Percentiles rank a stretch among this genome's conserved stretches.
Conservation (phyloP, 768 basidiomycete species). For the Russula griseocarnosa region DNA sequence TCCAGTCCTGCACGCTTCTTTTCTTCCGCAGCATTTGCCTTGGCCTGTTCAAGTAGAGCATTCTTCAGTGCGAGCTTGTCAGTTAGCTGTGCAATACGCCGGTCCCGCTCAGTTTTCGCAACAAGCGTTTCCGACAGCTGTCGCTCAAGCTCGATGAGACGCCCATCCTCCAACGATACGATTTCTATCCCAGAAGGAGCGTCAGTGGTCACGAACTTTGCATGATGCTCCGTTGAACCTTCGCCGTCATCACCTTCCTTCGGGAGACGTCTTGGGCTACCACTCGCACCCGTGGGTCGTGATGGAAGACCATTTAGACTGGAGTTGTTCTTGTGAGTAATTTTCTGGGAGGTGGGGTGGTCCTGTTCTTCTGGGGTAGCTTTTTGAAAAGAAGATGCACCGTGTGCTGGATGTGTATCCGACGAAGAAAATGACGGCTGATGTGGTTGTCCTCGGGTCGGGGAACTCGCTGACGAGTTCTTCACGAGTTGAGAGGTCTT, state of each 20-base stretch:
- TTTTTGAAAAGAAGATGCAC: conserved; percentile 48
- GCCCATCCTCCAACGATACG: conserved; percentile 59
- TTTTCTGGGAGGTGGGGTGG: conserved; percentile 23
- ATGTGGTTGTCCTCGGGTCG: conserved; percentile 17
- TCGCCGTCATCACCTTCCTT: conserved; percentile 54
- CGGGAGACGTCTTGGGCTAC: conserved; percentile 35
- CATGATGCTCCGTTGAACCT: conserved; percentile 37
- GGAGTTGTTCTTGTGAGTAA: conserved; percentile 10
- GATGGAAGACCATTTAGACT: conserved; percentile 39
- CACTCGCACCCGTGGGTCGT: conserved; percentile 34
- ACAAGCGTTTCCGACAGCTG: conserved; percentile 58
- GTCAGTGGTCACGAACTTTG: too few relatives aligned
- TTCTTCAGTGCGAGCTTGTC: conserved; percentile 72
- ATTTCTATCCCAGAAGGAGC: too few relatives aligned
- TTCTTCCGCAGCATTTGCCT: too few relatives aligned
- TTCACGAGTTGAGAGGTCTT: conserved; percentile 35
- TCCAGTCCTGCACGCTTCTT: too few relatives aligned
- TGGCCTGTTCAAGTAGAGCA: conserved; percentile 66
- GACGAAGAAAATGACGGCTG: conserved; percentile 61
- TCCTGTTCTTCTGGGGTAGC: conserved; percentile 18
- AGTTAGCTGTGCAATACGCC: conserved; percentile 63
- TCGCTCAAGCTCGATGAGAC: too few relatives aligned
- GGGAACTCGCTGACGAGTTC: conserved; percentile 43
- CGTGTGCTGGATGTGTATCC: too few relatives aligned
- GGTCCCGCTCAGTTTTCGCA: conserved; percentile 49